phyloP scores from a whole-genome alignment of 129 eudicot species.

The Saposhnikovia divaricata region DNA sequence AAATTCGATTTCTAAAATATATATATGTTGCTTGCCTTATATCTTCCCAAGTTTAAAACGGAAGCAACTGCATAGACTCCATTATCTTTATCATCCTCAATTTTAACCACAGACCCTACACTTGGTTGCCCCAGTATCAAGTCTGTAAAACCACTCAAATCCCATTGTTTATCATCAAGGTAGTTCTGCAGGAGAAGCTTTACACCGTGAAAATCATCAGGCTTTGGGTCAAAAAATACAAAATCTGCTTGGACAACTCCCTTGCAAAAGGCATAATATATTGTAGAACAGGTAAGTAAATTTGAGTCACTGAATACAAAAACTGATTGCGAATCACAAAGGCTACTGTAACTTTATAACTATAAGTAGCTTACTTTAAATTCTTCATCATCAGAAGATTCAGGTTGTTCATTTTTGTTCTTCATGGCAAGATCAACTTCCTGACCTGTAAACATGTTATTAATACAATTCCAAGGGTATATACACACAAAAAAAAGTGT shows the following conservation, averaged over 20 bases:
- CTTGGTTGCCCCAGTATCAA: conserved; percentile 61
- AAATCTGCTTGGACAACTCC: conserved; percentile 93
- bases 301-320: neutral
- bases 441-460: conserved; percentile 14
- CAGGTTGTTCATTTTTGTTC: conserved; percentile 12
- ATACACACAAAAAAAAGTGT: no score
- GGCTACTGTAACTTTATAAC: neutral
- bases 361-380: conserved; percentile 26
- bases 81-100: conserved; percentile 70
- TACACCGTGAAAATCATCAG: conserved; percentile 79
- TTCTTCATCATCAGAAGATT: conserved; percentile 45
- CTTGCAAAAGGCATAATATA: conserved; percentile 27
- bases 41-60: conserved; percentile 76
- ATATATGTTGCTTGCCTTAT: conserved; percentile 30
- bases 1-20: neutral
- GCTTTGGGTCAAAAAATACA: conserved; percentile 89
- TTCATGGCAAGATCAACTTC: conserved; percentile 1
- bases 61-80: conserved; percentile 50
- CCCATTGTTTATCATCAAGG: conserved; percentile 72
- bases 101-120: conserved; percentile 70
- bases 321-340: neutral
- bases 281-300: neutral
- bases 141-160: conserved; percentile 79
- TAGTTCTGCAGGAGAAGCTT: conserved; percentile 60
- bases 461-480: no score